Conservation (phyloP, 768 basidiomycete species). For the Boletus sp. region DNA sequence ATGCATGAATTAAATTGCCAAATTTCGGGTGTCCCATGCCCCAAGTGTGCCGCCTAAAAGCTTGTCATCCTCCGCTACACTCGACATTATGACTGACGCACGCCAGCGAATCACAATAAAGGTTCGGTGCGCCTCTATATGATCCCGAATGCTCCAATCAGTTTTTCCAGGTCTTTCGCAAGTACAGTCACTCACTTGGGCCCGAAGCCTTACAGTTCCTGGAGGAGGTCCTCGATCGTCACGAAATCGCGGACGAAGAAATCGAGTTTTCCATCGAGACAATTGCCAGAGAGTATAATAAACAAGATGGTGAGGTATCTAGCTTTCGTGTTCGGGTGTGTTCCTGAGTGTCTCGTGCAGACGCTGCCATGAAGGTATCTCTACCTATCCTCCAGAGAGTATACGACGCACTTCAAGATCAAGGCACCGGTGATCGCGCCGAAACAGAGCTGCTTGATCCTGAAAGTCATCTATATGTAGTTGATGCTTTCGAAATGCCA, state of each 20-base stretch:
- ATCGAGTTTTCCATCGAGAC: conserved; percentile 74
- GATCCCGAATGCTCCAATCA: background rate
- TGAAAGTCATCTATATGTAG: conserved; percentile 74
- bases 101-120: conserved; percentile 45
- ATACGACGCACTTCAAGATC: conserved; percentile 70
- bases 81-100: conserved; percentile 33
- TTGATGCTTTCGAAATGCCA: conserved; percentile 96
- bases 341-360: conserved; percentile 35
- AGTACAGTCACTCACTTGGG: conserved; percentile 84
- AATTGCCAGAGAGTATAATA: conserved; percentile 83
- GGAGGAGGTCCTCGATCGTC: conserved; percentile 65
- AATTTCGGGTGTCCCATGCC: too few relatives aligned
- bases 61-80: background rate
- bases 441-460: conserved; percentile 72
- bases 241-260: conserved; percentile 68
- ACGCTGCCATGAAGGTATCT: conserved; percentile 82
- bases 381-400: conserved; percentile 63
- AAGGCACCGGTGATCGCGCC: conserved; percentile 42
- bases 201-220: conserved; percentile 72
- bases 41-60: background rate
- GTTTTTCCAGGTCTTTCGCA: conserved; percentile 66
- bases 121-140: conserved; percentile 21
- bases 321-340: background rate
- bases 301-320: conserved; percentile 67
- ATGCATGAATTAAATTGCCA: too few relatives aligned